Conservation (phyloP, 2,329 filamentous ascomycete species). For the Fusarium subtropicale region DNA sequence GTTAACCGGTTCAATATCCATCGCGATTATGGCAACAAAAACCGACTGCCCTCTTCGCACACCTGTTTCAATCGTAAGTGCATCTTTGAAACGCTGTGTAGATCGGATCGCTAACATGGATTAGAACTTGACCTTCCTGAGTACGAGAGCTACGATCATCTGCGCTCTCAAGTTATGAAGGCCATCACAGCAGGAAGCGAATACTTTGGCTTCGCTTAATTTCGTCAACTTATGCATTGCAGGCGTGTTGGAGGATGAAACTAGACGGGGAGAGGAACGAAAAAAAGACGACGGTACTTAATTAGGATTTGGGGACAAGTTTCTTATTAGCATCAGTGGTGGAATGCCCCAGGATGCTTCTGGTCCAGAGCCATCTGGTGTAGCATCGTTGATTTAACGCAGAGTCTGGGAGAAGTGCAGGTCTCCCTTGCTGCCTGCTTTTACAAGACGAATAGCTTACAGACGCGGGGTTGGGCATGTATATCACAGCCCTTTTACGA, state of each 20-base stretch:
- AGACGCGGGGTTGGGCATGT: conserved; percentile 30
- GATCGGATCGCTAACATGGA: conserved; percentile 52
- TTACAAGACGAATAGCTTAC: conserved; percentile 15
- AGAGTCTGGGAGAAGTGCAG: conserved; percentile 50
- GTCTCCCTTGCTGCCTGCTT: conserved; percentile 42
- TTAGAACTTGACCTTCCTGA: conserved; percentile 97
- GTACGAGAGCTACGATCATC: conserved; percentile 93
- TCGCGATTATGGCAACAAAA: conserved; percentile 96
- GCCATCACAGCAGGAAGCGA: conserved; percentile 98
- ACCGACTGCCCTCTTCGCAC: conserved; percentile 93
- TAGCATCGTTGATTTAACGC: conserved; percentile 4
- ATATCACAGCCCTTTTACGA: conserved; percentile 25
- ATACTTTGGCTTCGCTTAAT: conserved; percentile 94
- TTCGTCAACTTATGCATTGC: conserved; percentile 37
- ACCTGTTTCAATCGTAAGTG: conserved; percentile 99
- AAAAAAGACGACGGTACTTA: conserved; percentile 14
- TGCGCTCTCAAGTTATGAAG: conserved; percentile 89
- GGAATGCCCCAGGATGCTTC: conserved; percentile 19
- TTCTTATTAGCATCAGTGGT: conserved; percentile 25
- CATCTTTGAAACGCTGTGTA: conserved; percentile 48
- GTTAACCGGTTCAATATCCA: conserved; percentile 99
- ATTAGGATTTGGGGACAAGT: conserved; percentile 17
- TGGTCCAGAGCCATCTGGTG: conserved; percentile 20
- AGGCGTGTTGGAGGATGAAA: conserved; percentile 27
- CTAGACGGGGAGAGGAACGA: conserved; percentile 29